Evolutionary conservation across 164 flowering plant species (phyloP), one percentile per base, ranked within the genome.

Genomic region (Piper longum): DNA sequence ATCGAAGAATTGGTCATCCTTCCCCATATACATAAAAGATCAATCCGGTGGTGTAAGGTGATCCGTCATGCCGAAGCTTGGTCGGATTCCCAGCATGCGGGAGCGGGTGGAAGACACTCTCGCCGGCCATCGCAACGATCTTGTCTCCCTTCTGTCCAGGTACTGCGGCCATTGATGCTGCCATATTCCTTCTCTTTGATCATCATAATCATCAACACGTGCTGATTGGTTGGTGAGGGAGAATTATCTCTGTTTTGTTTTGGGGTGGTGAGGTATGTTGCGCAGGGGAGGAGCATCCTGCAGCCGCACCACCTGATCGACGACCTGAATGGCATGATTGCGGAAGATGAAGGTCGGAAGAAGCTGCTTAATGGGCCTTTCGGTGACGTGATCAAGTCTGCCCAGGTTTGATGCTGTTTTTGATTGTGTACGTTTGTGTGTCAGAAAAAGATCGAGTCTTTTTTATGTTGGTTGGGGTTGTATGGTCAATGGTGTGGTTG

Each of bases 51-150:
- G 14, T 9, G 14, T 8, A 9, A 48, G 3, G 14, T 9, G 9
- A 14, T 14, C 52, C 14, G 0, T 14, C 14, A 26, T 26, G 36
- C 40, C 59, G 2, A 66, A 40, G 17, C 62, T 66, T 16, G 40
- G 39, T 17, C 78, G 91, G 52, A 3, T 68, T 14, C 89, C 79
- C 3, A 89, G 93, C 77, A 76, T 85, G 64, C 68, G 89, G 61
- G 98, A 89, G 40, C 73, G 93, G 43, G 96, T 95, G 4, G 93
- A 95, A 70, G 93, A 83, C 67, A 90, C 97, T 42, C 96, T 90
- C 67, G 73, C 80, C 41, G 97, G 78, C 69, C 86, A 88, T 60
- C 86, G 96, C 12, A 95, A 95, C 72, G 87, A 95, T 26, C 86
- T 95, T 56, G 83, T 88, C 55, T 73, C 95, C 61, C 95, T 95